Evolutionary conservation across 768 basidiomycete species (phyloP).

Genomic region (Podaxis rugospora): DNA sequence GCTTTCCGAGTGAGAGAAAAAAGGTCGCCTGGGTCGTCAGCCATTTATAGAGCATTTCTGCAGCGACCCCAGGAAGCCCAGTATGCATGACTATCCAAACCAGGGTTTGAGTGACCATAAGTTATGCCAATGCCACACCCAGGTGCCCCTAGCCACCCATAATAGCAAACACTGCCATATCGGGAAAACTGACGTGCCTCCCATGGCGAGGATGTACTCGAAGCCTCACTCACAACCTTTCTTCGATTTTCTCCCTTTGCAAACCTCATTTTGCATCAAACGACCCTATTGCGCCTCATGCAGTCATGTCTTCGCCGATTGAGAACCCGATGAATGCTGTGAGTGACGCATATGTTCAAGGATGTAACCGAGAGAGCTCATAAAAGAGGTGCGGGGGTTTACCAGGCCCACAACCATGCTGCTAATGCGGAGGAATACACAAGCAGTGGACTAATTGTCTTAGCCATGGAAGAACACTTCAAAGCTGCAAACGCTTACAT

Average conservation of each 20-base stretch:
- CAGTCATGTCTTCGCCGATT: conserved; percentile 31
- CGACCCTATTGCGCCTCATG: not conserved
- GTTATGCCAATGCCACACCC: not conserved
- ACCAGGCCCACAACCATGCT: conserved; percentile 77
- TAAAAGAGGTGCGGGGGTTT: not conserved
- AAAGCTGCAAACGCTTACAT: conserved; percentile 76
- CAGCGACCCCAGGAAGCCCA: not conserved
- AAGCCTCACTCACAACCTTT: not conserved
- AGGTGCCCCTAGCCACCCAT: not conserved
- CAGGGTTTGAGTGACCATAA: not conserved
- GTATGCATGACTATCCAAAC: not conserved
- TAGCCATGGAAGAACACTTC: conserved; percentile 68
- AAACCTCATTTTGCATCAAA: not conserved
- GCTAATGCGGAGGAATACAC: conserved; percentile 74
- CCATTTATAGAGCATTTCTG: not conserved
- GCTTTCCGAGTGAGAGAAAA: not conserved
- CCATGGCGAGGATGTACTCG: not conserved
- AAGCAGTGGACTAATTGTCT: conserved; percentile 62
- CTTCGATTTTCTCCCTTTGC: not conserved
- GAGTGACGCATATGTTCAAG: conserved; percentile 16
- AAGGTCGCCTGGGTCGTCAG: not conserved
- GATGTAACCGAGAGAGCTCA: not conserved
- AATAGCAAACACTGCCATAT: conserved; percentile 9
- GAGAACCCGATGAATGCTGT: conserved; percentile 52
- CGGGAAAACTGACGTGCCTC: conserved; percentile 1